phyloP scores from a whole-genome alignment of 371 early-diverging fungal genomes.

The Coemansia sp. region DNA sequence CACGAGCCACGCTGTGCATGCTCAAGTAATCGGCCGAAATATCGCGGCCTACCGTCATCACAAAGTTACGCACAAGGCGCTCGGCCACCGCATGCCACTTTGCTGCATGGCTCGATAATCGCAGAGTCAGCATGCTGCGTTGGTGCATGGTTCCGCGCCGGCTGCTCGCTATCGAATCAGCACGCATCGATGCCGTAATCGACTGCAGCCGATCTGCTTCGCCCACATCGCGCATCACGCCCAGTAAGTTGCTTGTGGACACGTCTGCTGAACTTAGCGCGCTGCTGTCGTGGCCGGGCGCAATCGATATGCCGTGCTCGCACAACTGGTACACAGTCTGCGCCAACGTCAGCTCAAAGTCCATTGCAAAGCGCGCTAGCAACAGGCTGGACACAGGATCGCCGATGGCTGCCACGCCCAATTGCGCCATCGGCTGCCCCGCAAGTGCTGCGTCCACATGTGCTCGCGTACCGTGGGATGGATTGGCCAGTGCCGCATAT shows the following conservation, averaged over 20 bases:
- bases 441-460: conserved; percentile 15
- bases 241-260: conserved; percentile 22
- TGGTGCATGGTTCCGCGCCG: conserved; percentile 18
- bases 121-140: conserved; percentile 12
- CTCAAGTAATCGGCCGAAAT: conserved; percentile 34
- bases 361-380: conserved; percentile 40
- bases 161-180: conserved; percentile 45
- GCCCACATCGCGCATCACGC: background rate
- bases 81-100: conserved; percentile 39
- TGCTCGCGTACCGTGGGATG: conserved; percentile 14
- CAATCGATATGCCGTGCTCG: conserved; percentile 40
- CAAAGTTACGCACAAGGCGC: conserved; percentile 33
- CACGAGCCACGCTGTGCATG: background rate
- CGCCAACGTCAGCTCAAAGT: conserved; percentile 47
- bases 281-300: conserved; percentile 27
- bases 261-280: conserved; percentile 24
- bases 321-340: conserved; percentile 50
- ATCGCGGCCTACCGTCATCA: conserved; percentile 46
- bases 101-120: conserved; percentile 18
- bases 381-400: conserved; percentile 43
- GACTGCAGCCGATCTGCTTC: conserved; percentile 20
- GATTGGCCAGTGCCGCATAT: conserved; percentile 19
- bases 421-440: conserved; percentile 21
- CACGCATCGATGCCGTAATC: conserved; percentile 25
- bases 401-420: conserved; percentile 23